These are phyloP conservation scores for Podospora tetraspora DNA, from an alignment of 495 filamentous ascomycete species.

Conservation along the genomic window DNA sequence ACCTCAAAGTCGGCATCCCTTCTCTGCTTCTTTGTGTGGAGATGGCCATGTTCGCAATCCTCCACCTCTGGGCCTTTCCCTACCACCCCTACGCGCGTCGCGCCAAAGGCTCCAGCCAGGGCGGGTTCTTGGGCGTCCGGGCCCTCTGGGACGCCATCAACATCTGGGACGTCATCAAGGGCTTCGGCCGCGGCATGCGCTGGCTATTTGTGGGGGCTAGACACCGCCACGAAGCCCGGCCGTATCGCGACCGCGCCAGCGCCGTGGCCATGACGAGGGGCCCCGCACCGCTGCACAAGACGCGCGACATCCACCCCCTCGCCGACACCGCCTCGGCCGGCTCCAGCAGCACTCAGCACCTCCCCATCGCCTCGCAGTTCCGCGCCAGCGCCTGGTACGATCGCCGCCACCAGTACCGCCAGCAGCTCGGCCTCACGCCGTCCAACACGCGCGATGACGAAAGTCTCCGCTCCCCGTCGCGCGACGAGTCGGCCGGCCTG, in stretches of 20 bases:
- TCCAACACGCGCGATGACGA: conserved; percentile 24
- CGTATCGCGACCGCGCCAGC: conserved; percentile 36
- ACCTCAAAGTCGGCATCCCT: conserved; percentile 78
- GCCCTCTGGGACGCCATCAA: conserved; percentile 71
- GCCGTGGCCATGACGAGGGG: conserved; percentile 10
- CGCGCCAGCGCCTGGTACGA: conserved; percentile 29
- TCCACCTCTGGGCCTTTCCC: conserved; percentile 82
- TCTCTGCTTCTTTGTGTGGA: conserved; percentile 76
- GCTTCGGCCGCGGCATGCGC: conserved; percentile 65
- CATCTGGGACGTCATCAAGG: conserved; percentile 77
- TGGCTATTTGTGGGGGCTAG: conserved; percentile 76
- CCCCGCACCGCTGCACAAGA: not conserved
- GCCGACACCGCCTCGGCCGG: conserved; percentile 5
- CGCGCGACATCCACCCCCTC: conserved; percentile 17
- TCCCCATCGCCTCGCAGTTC: conserved; percentile 43
- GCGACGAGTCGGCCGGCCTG: conserved; percentile 43
- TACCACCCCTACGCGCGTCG: conserved; percentile 38
- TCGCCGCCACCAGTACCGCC: conserved; percentile 11
- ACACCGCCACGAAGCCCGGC: conserved; percentile 40
- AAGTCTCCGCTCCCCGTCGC: conserved; percentile 7
- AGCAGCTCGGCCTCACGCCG: conserved; percentile 26
- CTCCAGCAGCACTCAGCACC: conserved; percentile 31
- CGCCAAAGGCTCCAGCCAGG: conserved; percentile 48
- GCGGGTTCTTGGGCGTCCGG: conserved; percentile 56
- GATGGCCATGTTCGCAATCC: conserved; percentile 74